phyloP scores from a whole-genome alignment of 257 asterid species.

The Orobanche coerulescens region DNA sequence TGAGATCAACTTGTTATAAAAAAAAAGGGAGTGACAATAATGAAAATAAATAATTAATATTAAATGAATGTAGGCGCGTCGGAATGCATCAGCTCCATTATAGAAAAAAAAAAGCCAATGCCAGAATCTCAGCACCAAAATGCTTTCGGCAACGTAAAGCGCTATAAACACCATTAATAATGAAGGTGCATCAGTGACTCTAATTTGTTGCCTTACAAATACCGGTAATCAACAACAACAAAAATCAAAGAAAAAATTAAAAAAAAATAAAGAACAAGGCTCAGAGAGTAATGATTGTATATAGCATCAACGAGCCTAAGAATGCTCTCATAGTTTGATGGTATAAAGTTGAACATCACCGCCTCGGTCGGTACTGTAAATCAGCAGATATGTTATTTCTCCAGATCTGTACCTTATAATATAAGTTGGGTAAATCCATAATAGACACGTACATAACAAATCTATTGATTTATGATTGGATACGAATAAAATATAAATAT shows the following conservation, averaged over 20 bases:
- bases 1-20: no score
- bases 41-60: no score
- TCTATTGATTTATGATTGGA: no score
- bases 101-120: conserved; percentile 16
- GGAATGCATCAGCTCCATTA: conserved; percentile 42
- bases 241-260: background rate
- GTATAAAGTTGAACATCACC: conserved; percentile 26
- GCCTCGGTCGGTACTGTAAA: background rate
- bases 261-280: conserved; percentile 11
- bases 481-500: no score
- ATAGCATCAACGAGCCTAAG: conserved; percentile 29
- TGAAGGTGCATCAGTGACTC: conserved; percentile 63
- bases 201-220: conserved; percentile 43
- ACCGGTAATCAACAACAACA: background rate
- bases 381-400: no score
- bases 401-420: no score
- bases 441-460: no score
- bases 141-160: conserved; percentile 62
- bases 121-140: conserved; percentile 47
- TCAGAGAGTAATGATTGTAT: conserved; percentile 17
- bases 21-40: no score
- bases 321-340: conserved; percentile 42
- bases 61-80: conserved; percentile 40
- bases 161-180: conserved; percentile 47
- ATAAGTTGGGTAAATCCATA: no score